Evolutionary conservation across 345 rosid genomes (phyloP).

Genomic region (Ricinus communis): DNA sequence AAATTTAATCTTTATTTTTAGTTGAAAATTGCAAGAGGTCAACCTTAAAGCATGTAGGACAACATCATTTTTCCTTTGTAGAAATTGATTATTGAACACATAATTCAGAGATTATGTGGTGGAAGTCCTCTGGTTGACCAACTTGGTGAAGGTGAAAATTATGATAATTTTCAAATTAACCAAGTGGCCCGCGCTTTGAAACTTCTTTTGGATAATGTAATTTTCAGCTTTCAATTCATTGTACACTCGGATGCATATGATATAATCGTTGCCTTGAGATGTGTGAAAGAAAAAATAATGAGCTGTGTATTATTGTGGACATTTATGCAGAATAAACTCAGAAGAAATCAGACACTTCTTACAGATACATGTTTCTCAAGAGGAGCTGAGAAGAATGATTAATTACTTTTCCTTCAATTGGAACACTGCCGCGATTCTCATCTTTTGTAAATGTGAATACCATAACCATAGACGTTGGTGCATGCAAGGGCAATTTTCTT

Average conservation of each 20-base stretch:
- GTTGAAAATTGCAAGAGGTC: too few relatives aligned
- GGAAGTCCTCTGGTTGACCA: too few relatives aligned
- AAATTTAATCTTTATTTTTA: too few relatives aligned
- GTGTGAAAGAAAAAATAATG: background rate
- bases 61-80: too few relatives aligned
- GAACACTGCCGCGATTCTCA: background rate
- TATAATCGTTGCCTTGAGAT: background rate
- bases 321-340: background rate
- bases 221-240: background rate
- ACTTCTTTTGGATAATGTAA: too few relatives aligned
- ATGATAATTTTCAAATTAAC: too few relatives aligned
- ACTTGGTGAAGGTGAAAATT: too few relatives aligned
- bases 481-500: background rate
- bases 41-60: too few relatives aligned
- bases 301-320: background rate
- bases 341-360: background rate
- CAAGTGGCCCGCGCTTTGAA: too few relatives aligned
- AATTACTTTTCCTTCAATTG: background rate
- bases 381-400: too few relatives aligned
- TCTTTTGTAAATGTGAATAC: background rate
- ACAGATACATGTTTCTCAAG: background rate
- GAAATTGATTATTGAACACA: too few relatives aligned
- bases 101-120: too few relatives aligned
- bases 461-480: background rate
- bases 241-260: background rate